Evolutionary conservation across 257 asterid genomes (phyloP).

Genomic region (Ocimum tenuiflorum): DNA sequence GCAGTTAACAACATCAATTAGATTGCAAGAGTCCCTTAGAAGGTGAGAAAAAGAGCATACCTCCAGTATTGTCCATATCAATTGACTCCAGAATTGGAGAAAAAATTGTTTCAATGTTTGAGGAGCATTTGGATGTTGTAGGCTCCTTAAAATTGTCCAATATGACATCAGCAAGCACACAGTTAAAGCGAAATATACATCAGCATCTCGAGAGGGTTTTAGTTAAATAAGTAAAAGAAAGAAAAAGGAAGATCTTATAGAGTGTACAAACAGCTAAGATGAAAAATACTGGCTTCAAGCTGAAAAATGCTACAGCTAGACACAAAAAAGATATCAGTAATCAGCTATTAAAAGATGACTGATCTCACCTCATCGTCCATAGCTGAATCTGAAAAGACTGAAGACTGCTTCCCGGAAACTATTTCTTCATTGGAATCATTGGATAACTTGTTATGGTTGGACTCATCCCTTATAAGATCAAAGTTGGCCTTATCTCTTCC

Average conservation of each 20-base stretch:
- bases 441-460: slow-evolving; percentile 22
- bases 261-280: neutral
- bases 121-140: slow-evolving; percentile 35
- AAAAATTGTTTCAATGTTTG: slow-evolving; percentile 71
- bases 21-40: neutral
- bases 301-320: slow-evolving; percentile 3
- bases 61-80: slow-evolving; percentile 42
- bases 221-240: neutral
- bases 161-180: slow-evolving; percentile 11
- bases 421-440: slow-evolving; percentile 23
- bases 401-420: slow-evolving; percentile 19
- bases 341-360: neutral
- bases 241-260: neutral
- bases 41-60: slow-evolving; percentile 26
- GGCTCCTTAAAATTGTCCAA: slow-evolving; percentile 40
- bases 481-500: slow-evolving; percentile 16
- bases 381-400: slow-evolving; percentile 19
- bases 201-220: neutral
- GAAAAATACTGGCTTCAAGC: slow-evolving; percentile 10
- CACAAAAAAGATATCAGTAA: neutral
- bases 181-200: neutral
- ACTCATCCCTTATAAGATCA: slow-evolving; percentile 13
- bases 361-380: slow-evolving; percentile 24
- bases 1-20: slow-evolving; percentile 5
- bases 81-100: slow-evolving; percentile 66